A percentile compares a stretch with the other conserved stretches of the same genome.
These are phyloP conservation scores for Rhodotorula glutinis DNA, from an alignment of 1,284 basidiomycete species.

Conservation along the genomic window DNA sequence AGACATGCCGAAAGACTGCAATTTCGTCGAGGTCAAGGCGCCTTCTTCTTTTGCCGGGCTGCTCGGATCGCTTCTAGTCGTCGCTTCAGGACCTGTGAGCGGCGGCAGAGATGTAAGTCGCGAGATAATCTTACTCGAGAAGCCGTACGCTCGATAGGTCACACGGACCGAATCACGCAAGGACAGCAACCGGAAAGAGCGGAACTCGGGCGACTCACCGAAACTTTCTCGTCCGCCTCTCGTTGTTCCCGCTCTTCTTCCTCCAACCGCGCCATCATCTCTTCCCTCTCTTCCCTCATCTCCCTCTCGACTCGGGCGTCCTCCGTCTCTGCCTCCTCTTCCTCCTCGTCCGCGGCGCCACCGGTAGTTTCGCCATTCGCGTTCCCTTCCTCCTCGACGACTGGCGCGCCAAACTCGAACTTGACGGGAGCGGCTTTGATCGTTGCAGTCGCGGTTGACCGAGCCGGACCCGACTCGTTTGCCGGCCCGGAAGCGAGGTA, in stretches of 20 bases:
- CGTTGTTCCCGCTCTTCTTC: slow-evolving; percentile 38
- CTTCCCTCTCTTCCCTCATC: slow-evolving; percentile 36
- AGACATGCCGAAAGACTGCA: too few relatives aligned
- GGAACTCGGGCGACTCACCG: slow-evolving; percentile 10
- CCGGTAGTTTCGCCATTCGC: background rate
- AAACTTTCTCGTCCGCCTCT: slow-evolving; percentile 39
- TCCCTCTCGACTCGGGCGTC: slow-evolving; percentile 29
- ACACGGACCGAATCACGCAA: background rate
- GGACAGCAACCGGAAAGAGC: background rate
- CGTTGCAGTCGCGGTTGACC: slow-evolving; percentile 22
- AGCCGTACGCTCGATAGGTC: background rate
- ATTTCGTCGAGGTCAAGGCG: background rate
- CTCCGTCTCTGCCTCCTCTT: slow-evolving; percentile 31
- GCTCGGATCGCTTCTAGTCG: slow-evolving; percentile 30
- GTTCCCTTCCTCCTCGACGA: slow-evolving; percentile 17
- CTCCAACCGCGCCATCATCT: slow-evolving; percentile 35
- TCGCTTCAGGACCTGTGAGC: slow-evolving; percentile 30
- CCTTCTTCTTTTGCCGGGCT: slow-evolving; percentile 25
- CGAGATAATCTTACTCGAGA: too few relatives aligned
- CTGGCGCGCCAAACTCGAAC: slow-evolving; percentile 40
- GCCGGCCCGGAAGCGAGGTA: slow-evolving; percentile 7
- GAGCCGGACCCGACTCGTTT: background rate
- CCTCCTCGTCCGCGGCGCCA: slow-evolving; percentile 9
- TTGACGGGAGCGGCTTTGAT: slow-evolving; percentile 32
- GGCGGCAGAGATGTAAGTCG: too few relatives aligned